Percentiles rank a stretch among this genome's conserved stretches.
Conservation (phyloP, 2,329 filamentous ascomycete genomes). For the Penicillium corylophilum region DNA sequence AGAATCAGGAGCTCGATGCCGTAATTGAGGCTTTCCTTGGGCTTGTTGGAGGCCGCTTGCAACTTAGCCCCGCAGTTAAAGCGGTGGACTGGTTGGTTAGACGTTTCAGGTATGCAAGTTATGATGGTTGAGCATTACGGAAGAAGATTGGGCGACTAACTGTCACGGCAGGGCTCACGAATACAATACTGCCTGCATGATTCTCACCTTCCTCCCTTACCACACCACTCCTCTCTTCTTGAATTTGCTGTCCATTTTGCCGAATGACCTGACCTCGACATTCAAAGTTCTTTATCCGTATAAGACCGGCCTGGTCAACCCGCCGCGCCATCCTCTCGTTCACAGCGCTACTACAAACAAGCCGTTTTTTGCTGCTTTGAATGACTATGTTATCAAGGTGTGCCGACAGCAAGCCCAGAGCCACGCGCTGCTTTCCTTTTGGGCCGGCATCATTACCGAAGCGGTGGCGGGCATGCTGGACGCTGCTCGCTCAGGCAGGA, state of each 20-base stretch:
- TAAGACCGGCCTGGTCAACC: slow-evolving; percentile 70
- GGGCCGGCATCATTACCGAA: slow-evolving; percentile 85
- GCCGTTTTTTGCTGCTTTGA: slow-evolving; percentile 72
- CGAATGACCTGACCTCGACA: slow-evolving; percentile 66
- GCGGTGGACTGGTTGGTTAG: slow-evolving; percentile 92
- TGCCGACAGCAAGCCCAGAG: slow-evolving; percentile 72
- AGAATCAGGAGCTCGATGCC: slow-evolving; percentile 78
- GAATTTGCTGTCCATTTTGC: slow-evolving; percentile 82
- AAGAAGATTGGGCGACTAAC: slow-evolving; percentile 21
- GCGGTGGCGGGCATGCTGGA: slow-evolving; percentile 81
- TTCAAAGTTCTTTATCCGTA: slow-evolving; percentile 88
- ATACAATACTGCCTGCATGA: slow-evolving; percentile 74
- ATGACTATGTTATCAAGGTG: slow-evolving; percentile 73
- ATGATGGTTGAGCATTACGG: not conserved
- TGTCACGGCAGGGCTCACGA: slow-evolving; percentile 70
- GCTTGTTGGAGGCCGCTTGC: slow-evolving; percentile 70
- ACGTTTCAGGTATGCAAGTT: slow-evolving; percentile 69
- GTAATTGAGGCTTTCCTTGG: slow-evolving; percentile 80
- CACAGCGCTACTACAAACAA: slow-evolving; percentile 78
- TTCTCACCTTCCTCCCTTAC: slow-evolving; percentile 89
- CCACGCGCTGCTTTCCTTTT: slow-evolving; percentile 78
- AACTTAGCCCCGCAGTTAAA: slow-evolving; percentile 85
- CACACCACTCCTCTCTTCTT: slow-evolving; percentile 82
- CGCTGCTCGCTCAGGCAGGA: slow-evolving; percentile 70
- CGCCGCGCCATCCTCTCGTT: slow-evolving; percentile 77